Base-by-base conservation (phyloP, 2,329 filamentous ascomycete genomes). In the Talaromyces sp. region DNA sequence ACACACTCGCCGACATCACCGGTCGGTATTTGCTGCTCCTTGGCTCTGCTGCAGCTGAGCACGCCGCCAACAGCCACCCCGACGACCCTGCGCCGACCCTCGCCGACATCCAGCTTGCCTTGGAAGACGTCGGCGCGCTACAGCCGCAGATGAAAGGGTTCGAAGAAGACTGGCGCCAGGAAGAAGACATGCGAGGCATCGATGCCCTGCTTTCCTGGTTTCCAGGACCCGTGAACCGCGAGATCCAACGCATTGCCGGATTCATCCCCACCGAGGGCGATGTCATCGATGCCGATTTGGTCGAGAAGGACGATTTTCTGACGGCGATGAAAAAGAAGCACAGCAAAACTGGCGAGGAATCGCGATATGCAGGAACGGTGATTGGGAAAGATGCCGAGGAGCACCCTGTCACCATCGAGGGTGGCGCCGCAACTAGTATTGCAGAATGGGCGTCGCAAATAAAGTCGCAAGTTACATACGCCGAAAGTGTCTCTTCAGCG, bases 251-350 rank as follows among this genome's bases (percentile, higher is more conserved):
- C 64, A 84, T 96, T 62, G 92, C 92, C 8, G 87, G 87, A 19
- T 85, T 90, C n/a, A 84, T 90, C 53, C 84, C 85, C 6, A 80
- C 73, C 30, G 77, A 82, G 66, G 77, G 78, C 13, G 81, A 81
- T 17, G 79, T 83, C 65, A 78, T 82, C 44, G 78, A 80, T 56
- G 66, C 74, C 30, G 77, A 74, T 65, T 74, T 55, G 80, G 85
- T 71, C 79, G 85, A 86, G 59, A 85, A 85, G 62, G 87, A 86
- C 25, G 89, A 93, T 72, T 93, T 89, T 70, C 72, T 93, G 19
- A 86, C 84, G 61, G 89, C 87, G 4, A 79, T 98, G 49, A 97
- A 96, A 76, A 95, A 93, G 77, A 96, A 96, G 72, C 91, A 96
- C 74, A 92, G 88, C 77, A 96, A 95, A 69, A 90, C 89, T 0